Base-by-base conservation (phyloP, 2,329 filamentous ascomycete genomes). In the Rasamsonia emersonii region DNA sequence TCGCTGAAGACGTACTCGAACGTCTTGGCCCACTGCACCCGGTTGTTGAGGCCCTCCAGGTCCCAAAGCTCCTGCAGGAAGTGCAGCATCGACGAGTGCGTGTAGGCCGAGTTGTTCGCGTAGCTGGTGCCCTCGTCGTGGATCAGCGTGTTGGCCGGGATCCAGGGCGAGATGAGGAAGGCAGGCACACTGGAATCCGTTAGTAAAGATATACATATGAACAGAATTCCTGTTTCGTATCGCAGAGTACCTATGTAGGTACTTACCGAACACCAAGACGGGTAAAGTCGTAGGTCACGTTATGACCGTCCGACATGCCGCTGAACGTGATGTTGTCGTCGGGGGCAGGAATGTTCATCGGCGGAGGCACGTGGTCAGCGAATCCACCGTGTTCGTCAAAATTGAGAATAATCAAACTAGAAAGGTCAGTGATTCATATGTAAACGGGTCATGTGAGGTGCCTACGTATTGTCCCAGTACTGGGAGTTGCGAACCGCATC, bases 311-410 rank as follows among this genome's bases (percentile, higher is more conserved):
- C 9, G 53, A 54, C 10, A 35, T 35, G 6, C 47, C 47, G 4
- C 40, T 50, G 30, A 49, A 55, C 24, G 45, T 52, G 34, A 58
- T 52, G 9, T 46, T 41, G 18, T 58, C 52, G 16, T 59, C 53
- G 1, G 53, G 48, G 15, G 39, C 40, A 6, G 59, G 59, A 13
- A 61, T 44, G 34, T 59, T 54, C 30, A 49, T 41, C 0, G 59
- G 58, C 1, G 58, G 58, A 7, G 52, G 36, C 5, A 62, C 56
- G 36, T 62, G 59, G 40, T 61, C 58, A 5, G 54, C 56, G 32
- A 62, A 62, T 11, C 59, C 58, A 13, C 59, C 58, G 29, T 61
- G 56, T 38, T 62, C 56, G 37, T 62, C 58, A 25, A 62, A 61
- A 37, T 59, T 61, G 41, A 60, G 45, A 36, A 63, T 54, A 18